Conservation (phyloP, 192 early-diverging fungal genomes). For the Rhizoclosmatium globosum region DNA sequence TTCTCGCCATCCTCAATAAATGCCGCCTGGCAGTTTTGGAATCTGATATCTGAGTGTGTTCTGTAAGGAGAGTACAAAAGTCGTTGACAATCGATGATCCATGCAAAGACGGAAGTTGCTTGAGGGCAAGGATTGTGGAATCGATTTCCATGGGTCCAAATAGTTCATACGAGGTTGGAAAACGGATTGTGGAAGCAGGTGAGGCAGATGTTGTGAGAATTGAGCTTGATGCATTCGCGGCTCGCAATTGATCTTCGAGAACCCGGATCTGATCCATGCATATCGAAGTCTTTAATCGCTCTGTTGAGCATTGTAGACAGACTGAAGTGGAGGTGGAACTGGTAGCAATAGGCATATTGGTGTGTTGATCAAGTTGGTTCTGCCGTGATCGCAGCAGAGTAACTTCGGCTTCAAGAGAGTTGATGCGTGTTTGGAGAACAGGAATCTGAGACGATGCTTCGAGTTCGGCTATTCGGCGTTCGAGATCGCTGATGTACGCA, state of each 20-base stretch:
- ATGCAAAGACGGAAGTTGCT: constrained; percentile 3
- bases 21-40: not conserved
- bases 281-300: constrained; percentile 6
- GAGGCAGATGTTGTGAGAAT: not conserved
- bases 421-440: not conserved
- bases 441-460: not conserved
- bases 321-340: not conserved
- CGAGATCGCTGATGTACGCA: not conserved
- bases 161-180: not conserved
- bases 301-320: not conserved
- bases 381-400: not conserved
- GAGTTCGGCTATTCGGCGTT: not conserved
- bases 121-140: constrained; percentile 10
- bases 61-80: not conserved
- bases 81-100: not conserved
- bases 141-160: constrained; percentile 23
- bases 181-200: not conserved
- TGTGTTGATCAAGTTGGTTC: no score
- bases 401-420: not conserved
- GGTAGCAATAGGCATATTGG: no score
- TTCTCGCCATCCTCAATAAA: not conserved
- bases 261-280: constrained; percentile 17
- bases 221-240: not conserved
- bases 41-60: not conserved
- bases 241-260: not conserved